These are phyloP conservation scores for Prunus padus DNA, from an alignment of 306 rosid species.

Conservation along the genomic window DNA sequence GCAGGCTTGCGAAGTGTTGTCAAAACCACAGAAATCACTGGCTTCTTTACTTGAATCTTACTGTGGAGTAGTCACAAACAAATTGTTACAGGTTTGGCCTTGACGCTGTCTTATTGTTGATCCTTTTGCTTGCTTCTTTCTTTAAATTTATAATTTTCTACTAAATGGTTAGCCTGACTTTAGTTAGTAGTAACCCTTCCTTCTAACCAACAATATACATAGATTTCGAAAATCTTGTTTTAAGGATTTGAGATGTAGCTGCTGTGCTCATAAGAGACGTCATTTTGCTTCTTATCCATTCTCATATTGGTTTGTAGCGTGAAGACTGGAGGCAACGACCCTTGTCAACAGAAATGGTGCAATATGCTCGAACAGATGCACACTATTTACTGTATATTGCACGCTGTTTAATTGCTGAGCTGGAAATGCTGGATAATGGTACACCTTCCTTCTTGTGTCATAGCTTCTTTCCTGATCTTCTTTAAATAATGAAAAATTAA, in stretches of 20 bases:
- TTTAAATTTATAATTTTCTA: neutral
- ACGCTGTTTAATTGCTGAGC: conserved; percentile 61
- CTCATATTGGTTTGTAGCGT: conserved; percentile 54
- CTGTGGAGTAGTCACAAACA: conserved; percentile 79
- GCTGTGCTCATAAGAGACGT: neutral
- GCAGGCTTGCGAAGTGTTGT: conserved; percentile 94
- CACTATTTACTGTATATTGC: conserved; percentile 86
- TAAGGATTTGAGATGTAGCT: conserved; percentile 10
- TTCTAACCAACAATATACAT: neutral
- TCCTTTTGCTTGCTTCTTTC: conserved; percentile 17
- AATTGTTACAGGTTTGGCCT: conserved; percentile 77
- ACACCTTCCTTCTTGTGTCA: conserved; percentile 28
- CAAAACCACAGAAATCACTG: conserved; percentile 86
- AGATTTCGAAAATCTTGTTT: neutral
- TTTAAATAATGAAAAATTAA: neutral
- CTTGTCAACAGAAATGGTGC: conserved; percentile 74
- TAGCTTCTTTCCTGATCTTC: conserved; percentile 26
- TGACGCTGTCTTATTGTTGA: conserved; percentile 1
- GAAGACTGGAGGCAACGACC: conserved; percentile 99
- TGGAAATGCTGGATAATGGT: conserved; percentile 66
- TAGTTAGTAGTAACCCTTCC: neutral
- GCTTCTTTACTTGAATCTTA: conserved; percentile 90
- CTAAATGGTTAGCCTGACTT: neutral
- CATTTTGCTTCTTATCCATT: conserved; percentile 10
- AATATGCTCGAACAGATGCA: conserved; percentile 90